A percentile compares a stretch with the other conserved stretches of the same genome.
Conservation (phyloP, 1,139 yeast genomes). For the Pichia sp. region DNA sequence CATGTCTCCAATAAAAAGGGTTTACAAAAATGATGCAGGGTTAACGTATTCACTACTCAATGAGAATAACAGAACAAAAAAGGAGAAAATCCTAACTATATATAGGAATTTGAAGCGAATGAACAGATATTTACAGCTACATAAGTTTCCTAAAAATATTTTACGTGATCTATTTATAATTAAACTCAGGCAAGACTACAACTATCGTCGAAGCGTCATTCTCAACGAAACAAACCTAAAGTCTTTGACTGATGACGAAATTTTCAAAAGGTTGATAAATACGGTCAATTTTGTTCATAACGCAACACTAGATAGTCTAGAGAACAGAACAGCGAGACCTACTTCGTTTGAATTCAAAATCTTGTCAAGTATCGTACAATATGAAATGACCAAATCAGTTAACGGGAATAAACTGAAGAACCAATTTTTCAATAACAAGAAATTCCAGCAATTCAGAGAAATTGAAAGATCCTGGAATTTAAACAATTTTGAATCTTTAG, state of each 20-base stretch:
- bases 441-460: constrained; percentile 8
- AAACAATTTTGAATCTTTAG: background rate
- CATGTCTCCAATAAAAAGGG: constrained; percentile 12
- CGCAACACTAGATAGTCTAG: constrained; percentile 12
- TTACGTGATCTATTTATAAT: constrained; percentile 11
- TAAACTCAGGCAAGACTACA: constrained; percentile 18
- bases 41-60: constrained; percentile 9
- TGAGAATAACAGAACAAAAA: constrained; percentile 3
- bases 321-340: constrained; percentile 6
- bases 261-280: constrained; percentile 14
- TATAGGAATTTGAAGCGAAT: constrained; percentile 19
- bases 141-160: constrained; percentile 6
- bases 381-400: constrained; percentile 15
- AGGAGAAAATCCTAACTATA: constrained; percentile 7
- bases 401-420: background rate
- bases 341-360: constrained; percentile 10
- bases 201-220: constrained; percentile 9
- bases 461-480: constrained; percentile 4
- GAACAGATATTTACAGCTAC: constrained; percentile 11
- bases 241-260: constrained; percentile 7
- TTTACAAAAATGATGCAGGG: constrained; percentile 17
- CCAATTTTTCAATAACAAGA: constrained; percentile 3
- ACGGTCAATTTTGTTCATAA: constrained; percentile 22
- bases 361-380: constrained; percentile 14
- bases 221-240: constrained; percentile 1